phyloP scores from a whole-genome alignment of 352 stramenopile species.

The Pythium phragmitis region DNA sequence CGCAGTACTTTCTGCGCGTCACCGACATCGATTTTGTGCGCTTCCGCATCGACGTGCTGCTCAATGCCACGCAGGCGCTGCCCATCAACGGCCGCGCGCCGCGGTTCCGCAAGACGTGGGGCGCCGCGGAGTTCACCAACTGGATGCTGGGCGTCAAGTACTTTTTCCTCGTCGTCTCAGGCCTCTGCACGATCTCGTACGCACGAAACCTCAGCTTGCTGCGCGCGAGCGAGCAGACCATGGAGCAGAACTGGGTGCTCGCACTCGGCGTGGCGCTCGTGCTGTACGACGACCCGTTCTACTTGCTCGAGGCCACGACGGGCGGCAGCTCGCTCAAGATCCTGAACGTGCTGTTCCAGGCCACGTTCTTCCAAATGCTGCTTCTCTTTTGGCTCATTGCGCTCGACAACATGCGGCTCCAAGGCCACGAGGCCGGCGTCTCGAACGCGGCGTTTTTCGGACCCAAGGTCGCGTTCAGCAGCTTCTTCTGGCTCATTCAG shows the following conservation, averaged over 20 bases:
- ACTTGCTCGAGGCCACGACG: constrained; percentile 43
- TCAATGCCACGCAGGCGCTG: constrained; percentile 48
- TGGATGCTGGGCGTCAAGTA: constrained; percentile 61
- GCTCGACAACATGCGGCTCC: constrained; percentile 58
- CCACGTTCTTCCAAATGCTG: constrained; percentile 59
- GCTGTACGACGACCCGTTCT: constrained; percentile 66
- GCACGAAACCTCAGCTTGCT: constrained; percentile 43
- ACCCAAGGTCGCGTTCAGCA: constrained; percentile 47
- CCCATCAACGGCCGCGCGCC: constrained; percentile 38
- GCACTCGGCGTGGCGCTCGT: constrained; percentile 45
- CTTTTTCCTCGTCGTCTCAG: constrained; percentile 51
- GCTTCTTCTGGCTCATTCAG: constrained; percentile 60
- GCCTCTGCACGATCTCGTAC: constrained; percentile 40
- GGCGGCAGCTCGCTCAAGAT: constrained; percentile 50
- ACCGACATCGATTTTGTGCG: constrained; percentile 52
- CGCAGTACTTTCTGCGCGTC: constrained; percentile 54
- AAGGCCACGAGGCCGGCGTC: constrained; percentile 45
- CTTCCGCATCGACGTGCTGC: constrained; percentile 57
- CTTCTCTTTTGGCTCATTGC: constrained; percentile 59
- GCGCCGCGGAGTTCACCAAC: constrained; percentile 44
- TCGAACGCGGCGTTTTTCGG: constrained; percentile 56
- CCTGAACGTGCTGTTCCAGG: constrained; percentile 51
- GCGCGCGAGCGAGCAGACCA: constrained; percentile 47
- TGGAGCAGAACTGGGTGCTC: constrained; percentile 58
- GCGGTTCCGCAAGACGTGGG: constrained; percentile 60